Conservation (phyloP, 768 basidiomycete species). For the Pisolithus sp. region DNA sequence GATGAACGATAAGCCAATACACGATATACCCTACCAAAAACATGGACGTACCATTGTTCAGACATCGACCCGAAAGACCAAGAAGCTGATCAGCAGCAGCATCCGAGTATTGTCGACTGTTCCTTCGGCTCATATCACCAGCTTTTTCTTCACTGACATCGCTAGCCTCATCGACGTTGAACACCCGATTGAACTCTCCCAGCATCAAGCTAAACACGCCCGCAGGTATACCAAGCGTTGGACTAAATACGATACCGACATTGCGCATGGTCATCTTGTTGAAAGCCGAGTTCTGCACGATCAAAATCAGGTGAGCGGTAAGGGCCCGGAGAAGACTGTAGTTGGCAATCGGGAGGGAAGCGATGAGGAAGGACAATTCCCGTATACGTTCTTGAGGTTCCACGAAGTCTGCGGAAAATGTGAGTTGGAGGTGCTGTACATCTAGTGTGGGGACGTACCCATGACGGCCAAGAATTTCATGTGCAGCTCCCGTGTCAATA, state of each 20-base stretch:
- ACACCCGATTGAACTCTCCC: slow-evolving; percentile 87
- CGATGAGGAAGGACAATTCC: slow-evolving; percentile 83
- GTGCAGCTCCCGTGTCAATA: slow-evolving; percentile 89
- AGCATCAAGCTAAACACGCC: slow-evolving; percentile 94
- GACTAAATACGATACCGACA: slow-evolving; percentile 97
- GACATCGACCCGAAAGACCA: slow-evolving; percentile 63
- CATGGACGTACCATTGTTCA: slow-evolving; percentile 50
- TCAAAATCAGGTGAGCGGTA: slow-evolving; percentile 89
- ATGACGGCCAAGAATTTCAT: slow-evolving; percentile 87
- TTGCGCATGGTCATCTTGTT: slow-evolving; percentile 99
- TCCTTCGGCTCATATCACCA: slow-evolving; percentile 54
- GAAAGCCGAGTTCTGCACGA: slow-evolving; percentile 81
- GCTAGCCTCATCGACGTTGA: slow-evolving; percentile 61
- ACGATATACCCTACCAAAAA: not conserved
- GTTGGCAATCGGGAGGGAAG: slow-evolving; percentile 83
- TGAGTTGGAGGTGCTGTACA: not conserved
- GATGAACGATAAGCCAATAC: slow-evolving; percentile 1
- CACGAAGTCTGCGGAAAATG: slow-evolving; percentile 63
- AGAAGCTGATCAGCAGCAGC: slow-evolving; percentile 79
- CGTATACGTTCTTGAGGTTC: slow-evolving; percentile 82
- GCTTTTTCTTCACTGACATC: slow-evolving; percentile 20
- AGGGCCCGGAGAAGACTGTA: slow-evolving; percentile 92
- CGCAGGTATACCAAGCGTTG: slow-evolving; percentile 96
- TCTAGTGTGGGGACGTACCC: slow-evolving; percentile 45
- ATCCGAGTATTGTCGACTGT: slow-evolving; percentile 79